Conservation (phyloP, 169 alveolate species). For the Babesia ovis region DNA sequence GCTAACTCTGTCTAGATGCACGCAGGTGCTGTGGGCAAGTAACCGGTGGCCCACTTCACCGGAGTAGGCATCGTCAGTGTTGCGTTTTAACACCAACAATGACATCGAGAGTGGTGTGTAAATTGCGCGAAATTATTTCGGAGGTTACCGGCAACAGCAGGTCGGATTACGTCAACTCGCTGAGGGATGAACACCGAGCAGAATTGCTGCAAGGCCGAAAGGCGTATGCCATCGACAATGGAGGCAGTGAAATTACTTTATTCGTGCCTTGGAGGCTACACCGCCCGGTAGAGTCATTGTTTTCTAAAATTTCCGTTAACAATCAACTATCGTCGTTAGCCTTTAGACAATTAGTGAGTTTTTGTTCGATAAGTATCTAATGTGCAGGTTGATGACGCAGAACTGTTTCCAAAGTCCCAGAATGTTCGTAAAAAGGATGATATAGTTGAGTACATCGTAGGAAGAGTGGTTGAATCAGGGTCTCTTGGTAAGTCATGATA, state of each 20-base stretch:
- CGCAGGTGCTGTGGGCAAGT: not conserved
- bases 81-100: not conserved
- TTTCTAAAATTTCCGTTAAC: not conserved
- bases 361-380: not conserved
- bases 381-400: slow-evolving; percentile 39
- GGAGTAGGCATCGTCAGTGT: too few relatives aligned
- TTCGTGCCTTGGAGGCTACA: slow-evolving; percentile 65
- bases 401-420: slow-evolving; percentile 52
- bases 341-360: slow-evolving; percentile 31
- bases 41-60: not conserved
- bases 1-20: not conserved
- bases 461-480: slow-evolving; percentile 3
- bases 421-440: slow-evolving; percentile 51
- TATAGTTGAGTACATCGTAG: slow-evolving; percentile 32
- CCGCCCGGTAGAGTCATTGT: slow-evolving; percentile 30
- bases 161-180: slow-evolving; percentile 21
- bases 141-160: slow-evolving; percentile 28
- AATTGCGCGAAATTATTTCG: slow-evolving; percentile 38
- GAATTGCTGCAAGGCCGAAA: slow-evolving; percentile 47
- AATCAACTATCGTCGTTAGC: not conserved
- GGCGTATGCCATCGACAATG: slow-evolving; percentile 55
- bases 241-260: slow-evolving; percentile 32
- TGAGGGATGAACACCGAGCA: slow-evolving; percentile 50
- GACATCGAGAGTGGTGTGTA: slow-evolving; percentile 28
- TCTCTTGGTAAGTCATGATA: slow-evolving; percentile 24